A percentile compares a stretch with the other conserved stretches of the same genome.
Conservation (phyloP, 108 stramenopile genomes). For the Pelagomonas calceolata region DNA sequence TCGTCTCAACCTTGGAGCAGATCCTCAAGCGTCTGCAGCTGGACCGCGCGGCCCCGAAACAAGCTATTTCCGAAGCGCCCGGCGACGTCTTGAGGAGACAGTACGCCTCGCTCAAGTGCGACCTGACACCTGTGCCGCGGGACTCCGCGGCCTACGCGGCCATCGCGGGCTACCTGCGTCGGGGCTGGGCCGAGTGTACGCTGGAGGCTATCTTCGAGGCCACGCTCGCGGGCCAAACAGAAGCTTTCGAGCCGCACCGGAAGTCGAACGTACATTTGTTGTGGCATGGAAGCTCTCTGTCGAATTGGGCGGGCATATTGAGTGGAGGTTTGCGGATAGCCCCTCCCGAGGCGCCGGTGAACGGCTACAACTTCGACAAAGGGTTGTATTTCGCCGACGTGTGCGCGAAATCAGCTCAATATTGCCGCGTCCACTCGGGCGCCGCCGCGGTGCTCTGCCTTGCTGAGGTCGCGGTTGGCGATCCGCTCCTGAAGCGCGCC, state of each 20-base stretch:
- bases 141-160: background rate
- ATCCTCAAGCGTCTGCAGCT: background rate
- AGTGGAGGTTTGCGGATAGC: slow-evolving; percentile 22
- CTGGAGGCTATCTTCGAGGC: no score
- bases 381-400: slow-evolving; percentile 26
- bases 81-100: background rate
- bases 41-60: slow-evolving; percentile 1
- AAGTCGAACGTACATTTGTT: slow-evolving; percentile 10
- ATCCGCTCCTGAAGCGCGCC: slow-evolving; percentile 1
- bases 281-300: slow-evolving; percentile 22
- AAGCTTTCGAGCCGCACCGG: no score
- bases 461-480: slow-evolving; percentile 20
- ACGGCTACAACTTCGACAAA: slow-evolving; percentile 26
- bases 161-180: slow-evolving; percentile 1
- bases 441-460: slow-evolving; percentile 18
- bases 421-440: slow-evolving; percentile 18
- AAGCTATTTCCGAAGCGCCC: background rate
- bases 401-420: slow-evolving; percentile 15
- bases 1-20: background rate
- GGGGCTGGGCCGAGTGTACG: background rate
- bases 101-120: slow-evolving; percentile 1
- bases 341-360: slow-evolving; percentile 23
- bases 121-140: slow-evolving; percentile 6
- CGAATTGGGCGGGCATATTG: slow-evolving; percentile 20
- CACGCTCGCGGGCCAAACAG: no score